Evolutionary conservation across 75 land plant species (phyloP).

Genomic region (Sequoiadendron giganteum): DNA sequence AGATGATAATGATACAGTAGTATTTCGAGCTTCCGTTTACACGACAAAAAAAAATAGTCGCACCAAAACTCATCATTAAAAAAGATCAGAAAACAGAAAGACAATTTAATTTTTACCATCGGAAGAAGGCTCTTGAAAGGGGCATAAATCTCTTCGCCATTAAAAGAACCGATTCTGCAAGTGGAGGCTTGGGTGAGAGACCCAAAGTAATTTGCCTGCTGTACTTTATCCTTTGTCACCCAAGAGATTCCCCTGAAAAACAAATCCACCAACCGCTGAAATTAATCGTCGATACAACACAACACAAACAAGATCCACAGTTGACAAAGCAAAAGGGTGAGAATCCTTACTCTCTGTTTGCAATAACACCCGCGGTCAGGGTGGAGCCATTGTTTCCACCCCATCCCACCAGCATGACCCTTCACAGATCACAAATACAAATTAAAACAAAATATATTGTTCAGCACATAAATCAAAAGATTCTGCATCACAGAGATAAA

Average conservation of each 20-base stretch:
- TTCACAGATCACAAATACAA: background rate
- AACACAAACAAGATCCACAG: no score
- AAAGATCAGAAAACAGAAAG: no score
- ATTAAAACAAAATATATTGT: background rate
- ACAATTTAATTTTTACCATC: conserved; percentile 25
- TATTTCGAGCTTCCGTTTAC: no score
- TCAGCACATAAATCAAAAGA: background rate
- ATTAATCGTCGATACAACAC: no score
- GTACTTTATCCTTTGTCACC: conserved; percentile 59
- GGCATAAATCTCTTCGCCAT: conserved; percentile 52
- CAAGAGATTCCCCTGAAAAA: conserved; percentile 47
- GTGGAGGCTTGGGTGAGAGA: conserved; percentile 57
- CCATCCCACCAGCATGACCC: conserved; percentile 98
- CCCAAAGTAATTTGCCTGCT: conserved; percentile 55
- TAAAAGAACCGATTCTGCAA: conserved; percentile 41
- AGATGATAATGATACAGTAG: no score
- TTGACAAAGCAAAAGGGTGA: no score
- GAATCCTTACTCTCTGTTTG: conserved; percentile 15
- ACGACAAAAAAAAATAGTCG: no score
- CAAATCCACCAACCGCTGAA: no score
- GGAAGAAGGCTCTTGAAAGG: conserved; percentile 62
- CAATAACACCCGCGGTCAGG: conserved; percentile 93
- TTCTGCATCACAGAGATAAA: background rate
- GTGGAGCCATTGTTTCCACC: conserved; percentile 98
- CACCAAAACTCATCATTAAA: no score